Base-by-base conservation (phyloP, 164 flowering plant species). In the Berberis vulgaris region DNA sequence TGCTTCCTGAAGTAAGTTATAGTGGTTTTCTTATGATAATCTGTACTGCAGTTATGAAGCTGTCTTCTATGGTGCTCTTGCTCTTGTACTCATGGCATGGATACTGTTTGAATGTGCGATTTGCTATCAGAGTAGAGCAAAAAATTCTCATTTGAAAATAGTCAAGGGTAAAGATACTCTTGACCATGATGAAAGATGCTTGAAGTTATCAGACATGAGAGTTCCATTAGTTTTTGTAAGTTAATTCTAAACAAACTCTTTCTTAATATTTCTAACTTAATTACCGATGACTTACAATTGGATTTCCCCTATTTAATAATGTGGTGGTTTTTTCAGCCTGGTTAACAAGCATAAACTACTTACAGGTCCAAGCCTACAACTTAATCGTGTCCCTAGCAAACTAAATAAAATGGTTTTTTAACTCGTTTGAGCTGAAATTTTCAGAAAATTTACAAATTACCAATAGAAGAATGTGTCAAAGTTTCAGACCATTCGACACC, bases 141-240 rank as follows among this genome's bases (percentile, higher is more conserved):
- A 43, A 52, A 11, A 41, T 57, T 65, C 71, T 45, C 52, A 65
- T 61, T 70, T 46, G 10, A 69, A 59, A 60, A 69, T 67, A 62
- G 52, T 57, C 52, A 79, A 72, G 50, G 74, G 71, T 66, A 73
- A 72, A 61, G 49, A 69, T 46, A 60, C 54, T 64, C 74, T 69
- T 65, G 80, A 77, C 59, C 64, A 67, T 52, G 81, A 71, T 58
- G 75, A 71, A 47, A 82, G 97, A 75, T 75, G 67, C 70, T 76
- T 93, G 79, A 81, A 80, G 80, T 73, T 93, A 57, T 77, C 86
- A 68, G 98, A 93, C 69, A 70, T 81, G 73, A 79, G 98, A 78
- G 86, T 93, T 59, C 92, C 98, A 41, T 65, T 90, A 61, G 75
- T 74, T 61, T 93, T 93, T 86, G 98, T 93, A 82, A 88, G 98